Conservation (phyloP, 345 rosid species). For the Garcia nutans region DNA sequence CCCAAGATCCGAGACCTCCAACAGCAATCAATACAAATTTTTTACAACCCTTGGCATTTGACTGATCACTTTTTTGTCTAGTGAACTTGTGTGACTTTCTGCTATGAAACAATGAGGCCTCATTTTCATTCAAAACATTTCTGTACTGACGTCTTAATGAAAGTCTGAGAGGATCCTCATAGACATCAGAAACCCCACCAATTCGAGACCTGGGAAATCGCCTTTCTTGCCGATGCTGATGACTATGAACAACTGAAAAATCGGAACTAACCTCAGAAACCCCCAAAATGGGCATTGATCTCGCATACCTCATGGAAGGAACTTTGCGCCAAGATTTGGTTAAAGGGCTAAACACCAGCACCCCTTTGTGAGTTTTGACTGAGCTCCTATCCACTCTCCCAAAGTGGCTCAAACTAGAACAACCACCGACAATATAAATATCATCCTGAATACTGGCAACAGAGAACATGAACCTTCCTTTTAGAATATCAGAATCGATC, state of each 20-base stretch:
- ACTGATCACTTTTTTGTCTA: constrained; percentile 57
- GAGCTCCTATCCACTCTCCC: constrained; percentile 81
- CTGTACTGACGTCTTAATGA: constrained; percentile 72
- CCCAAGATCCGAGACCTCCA: constrained; percentile 82
- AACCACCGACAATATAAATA: constrained; percentile 79
- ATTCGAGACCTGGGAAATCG: constrained; percentile 60
- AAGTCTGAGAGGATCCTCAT: constrained; percentile 93
- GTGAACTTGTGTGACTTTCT: constrained; percentile 53
- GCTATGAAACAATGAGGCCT: constrained; percentile 29
- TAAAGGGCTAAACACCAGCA: constrained; percentile 68
- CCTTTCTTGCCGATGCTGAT: constrained; percentile 68
- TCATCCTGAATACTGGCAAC: constrained; percentile 73
- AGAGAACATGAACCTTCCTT: constrained; percentile 86
- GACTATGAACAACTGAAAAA: constrained; percentile 43
- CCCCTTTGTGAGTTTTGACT: constrained; percentile 79
- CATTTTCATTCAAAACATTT: constrained; percentile 52
- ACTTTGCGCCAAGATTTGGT: constrained; percentile 79
- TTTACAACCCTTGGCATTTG: constrained; percentile 39
- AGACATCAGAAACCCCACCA: constrained; percentile 80
- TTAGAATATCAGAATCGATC: constrained; percentile 61
- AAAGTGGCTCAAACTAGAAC: constrained; percentile 62
- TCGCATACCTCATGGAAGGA: constrained; percentile 79
- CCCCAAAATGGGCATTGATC: constrained; percentile 82
- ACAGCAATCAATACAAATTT: constrained; percentile 72
- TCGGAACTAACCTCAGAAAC: constrained; percentile 64